These are phyloP conservation scores for Sclerotinia glacialis DNA, from an alignment of 2,329 filamentous ascomycete species.

Conservation along the genomic window DNA sequence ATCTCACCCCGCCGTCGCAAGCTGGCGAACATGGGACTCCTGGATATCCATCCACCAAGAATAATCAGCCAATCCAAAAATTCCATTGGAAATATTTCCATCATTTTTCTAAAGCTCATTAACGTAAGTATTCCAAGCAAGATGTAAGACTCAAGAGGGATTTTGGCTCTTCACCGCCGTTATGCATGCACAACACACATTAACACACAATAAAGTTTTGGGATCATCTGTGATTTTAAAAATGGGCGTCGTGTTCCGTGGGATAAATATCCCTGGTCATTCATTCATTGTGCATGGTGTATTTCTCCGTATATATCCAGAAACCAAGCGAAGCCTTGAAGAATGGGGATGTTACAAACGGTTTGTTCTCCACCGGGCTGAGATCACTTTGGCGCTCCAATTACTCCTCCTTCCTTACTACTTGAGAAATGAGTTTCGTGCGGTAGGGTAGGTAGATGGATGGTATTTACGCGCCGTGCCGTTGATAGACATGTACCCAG, in stretches of 20 bases:
- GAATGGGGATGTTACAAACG: not conserved
- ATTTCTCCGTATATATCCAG: no score
- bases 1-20: not conserved
- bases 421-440: not conserved
- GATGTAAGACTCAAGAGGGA: not conserved
- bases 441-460: not conserved
- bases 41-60: not conserved
- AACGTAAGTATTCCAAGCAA: no score
- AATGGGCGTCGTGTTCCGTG: no score
- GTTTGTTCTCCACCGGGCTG: not conserved
- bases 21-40: no score
- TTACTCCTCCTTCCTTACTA: no score
- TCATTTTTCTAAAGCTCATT: not conserved
- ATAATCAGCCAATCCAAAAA: constrained; percentile 9
- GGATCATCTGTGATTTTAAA: no score
- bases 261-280: no score
- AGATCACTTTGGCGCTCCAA: no score
- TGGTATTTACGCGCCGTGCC: not conserved
- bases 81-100: not conserved
- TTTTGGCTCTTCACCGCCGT: constrained; percentile 25
- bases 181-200: constrained; percentile 26
- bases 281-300: no score
- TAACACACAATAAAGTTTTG: no score
- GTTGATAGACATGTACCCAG: not conserved
- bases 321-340: not conserved